Conservation (phyloP, 192 early-diverging fungal species). For the Jimgerdemannia lactiflua region DNA sequence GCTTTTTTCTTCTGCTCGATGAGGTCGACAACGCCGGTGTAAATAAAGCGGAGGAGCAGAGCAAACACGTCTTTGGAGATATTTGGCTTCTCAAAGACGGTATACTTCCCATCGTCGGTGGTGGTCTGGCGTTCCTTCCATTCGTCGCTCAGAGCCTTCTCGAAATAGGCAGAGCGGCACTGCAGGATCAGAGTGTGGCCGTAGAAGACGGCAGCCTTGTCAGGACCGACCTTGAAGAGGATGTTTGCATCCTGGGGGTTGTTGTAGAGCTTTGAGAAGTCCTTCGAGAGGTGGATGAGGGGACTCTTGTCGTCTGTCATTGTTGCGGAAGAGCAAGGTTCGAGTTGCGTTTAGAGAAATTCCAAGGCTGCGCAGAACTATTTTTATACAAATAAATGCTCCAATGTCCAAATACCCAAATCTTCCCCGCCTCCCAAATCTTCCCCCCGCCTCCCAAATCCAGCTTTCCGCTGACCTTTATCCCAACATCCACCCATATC, state of each 20-base stretch:
- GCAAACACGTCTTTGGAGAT: constrained; percentile 15
- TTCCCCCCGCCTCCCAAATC: no score
- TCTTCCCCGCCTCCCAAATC: no score
- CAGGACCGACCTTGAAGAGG: constrained; percentile 11
- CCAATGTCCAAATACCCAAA: no score
- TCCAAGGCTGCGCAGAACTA: no score
- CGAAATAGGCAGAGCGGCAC: constrained; percentile 13
- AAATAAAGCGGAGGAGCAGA: constrained; percentile 10
- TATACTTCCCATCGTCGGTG: constrained; percentile 4
- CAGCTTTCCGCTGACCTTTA: no score
- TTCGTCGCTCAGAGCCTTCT: constrained; percentile 5
- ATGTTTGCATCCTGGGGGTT: constrained; percentile 16
- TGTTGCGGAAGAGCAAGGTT: no score
- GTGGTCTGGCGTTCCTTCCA: neutral
- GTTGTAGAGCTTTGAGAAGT: constrained; percentile 19
- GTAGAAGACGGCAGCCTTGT: constrained; percentile 7
- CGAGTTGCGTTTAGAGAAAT: no score
- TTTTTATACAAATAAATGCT: no score
- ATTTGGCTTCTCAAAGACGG: constrained; percentile 16
- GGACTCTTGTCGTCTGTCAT: neutral
- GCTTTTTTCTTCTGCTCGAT: constrained; percentile 3
- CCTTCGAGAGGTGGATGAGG: constrained; percentile 5
- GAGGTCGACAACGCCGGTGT: constrained; percentile 13
- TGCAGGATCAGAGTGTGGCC: constrained; percentile 17
- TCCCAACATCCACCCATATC: no score